Evolutionary conservation across 371 early-diverging fungal genomes (phyloP).

Genomic region (Dinochytrium kinnereticum): DNA sequence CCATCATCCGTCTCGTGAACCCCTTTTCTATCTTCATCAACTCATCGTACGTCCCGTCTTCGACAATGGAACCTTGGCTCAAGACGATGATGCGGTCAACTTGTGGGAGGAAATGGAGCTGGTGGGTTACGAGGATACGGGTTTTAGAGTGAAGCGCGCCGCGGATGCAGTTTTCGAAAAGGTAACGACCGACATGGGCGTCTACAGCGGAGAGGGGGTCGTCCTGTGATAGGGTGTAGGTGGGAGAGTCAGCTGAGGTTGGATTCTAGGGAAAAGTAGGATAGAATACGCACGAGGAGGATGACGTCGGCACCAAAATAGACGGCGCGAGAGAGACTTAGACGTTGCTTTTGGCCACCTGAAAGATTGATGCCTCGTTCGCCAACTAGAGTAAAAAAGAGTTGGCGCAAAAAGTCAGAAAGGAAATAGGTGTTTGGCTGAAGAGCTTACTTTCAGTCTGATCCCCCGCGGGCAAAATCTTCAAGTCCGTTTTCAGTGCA

Average conservation of each 20-base stretch:
- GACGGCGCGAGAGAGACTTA: constrained; percentile 61
- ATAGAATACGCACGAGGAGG: constrained; percentile 46
- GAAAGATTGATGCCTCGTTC: constrained; percentile 64
- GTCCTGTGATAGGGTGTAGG: constrained; percentile 57
- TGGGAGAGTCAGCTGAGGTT: too few relatives aligned
- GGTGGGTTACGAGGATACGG: constrained; percentile 45
- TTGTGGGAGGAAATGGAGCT: constrained; percentile 37
- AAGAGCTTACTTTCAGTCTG: constrained; percentile 65
- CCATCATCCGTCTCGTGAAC: constrained; percentile 23
- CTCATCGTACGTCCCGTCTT: constrained; percentile 30
- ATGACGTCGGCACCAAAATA: constrained; percentile 86
- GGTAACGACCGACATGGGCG: constrained; percentile 71
- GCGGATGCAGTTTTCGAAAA: constrained; percentile 46
- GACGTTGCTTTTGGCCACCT: constrained; percentile 39
- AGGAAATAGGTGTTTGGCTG: not conserved
- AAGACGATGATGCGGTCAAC: constrained; percentile 38
- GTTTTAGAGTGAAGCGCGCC: constrained; percentile 33
- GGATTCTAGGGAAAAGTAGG: not conserved
- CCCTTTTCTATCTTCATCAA: constrained; percentile 21
- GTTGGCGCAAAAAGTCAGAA: not conserved
- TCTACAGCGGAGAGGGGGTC: constrained; percentile 88
- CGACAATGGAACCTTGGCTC: constrained; percentile 31
- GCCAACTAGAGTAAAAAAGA: constrained; percentile 57
- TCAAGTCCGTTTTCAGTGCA: constrained; percentile 79
- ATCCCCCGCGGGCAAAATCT: constrained; percentile 82